Percentiles rank a stretch among this genome's conserved stretches.
These are phyloP conservation scores for Thelonectria rubi DNA, from an alignment of 2,329 filamentous ascomycete genomes.

Conservation along the genomic window DNA sequence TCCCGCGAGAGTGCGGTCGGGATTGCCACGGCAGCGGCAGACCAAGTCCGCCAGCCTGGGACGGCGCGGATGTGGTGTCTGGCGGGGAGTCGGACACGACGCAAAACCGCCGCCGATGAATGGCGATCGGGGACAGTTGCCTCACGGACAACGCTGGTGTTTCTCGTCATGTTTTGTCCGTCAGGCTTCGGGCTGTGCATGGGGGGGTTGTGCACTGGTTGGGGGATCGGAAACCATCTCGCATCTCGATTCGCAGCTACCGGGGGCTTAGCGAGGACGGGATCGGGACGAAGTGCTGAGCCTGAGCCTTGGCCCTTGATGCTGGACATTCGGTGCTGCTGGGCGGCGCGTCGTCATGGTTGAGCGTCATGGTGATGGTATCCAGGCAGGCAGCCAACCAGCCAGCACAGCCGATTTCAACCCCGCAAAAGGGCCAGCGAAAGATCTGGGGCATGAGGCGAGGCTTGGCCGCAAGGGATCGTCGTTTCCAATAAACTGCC, in stretches of 20 bases:
- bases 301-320: conserved; percentile 2
- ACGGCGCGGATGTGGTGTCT: neutral
- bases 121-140: conserved; percentile 7
- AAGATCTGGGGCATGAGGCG: conserved; percentile 20
- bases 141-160: conserved; percentile 10
- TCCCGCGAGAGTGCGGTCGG: conserved; percentile 4
- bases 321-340: conserved; percentile 17
- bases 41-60: conserved; percentile 16
- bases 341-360: conserved; percentile 8
- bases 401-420: conserved; percentile 9
- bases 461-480: conserved; percentile 14
- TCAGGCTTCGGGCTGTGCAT: conserved; percentile 8
- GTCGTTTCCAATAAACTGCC: conserved; percentile 15
- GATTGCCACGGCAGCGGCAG: conserved; percentile 15
- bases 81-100: neutral
- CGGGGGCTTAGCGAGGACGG: conserved; percentile 24
- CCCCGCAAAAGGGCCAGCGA: conserved; percentile 21
- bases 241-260: conserved; percentile 22
- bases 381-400: conserved; percentile 9
- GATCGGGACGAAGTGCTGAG: conserved; percentile 9
- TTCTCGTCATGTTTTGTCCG: neutral
- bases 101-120: neutral
- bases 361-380: neutral
- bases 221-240: conserved; percentile 26
- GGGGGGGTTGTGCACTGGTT: conserved; percentile 6